Evolutionary conservation across 2,329 filamentous ascomycete species (phyloP).

Genomic region (Zymoseptoria pseudotritici): DNA sequence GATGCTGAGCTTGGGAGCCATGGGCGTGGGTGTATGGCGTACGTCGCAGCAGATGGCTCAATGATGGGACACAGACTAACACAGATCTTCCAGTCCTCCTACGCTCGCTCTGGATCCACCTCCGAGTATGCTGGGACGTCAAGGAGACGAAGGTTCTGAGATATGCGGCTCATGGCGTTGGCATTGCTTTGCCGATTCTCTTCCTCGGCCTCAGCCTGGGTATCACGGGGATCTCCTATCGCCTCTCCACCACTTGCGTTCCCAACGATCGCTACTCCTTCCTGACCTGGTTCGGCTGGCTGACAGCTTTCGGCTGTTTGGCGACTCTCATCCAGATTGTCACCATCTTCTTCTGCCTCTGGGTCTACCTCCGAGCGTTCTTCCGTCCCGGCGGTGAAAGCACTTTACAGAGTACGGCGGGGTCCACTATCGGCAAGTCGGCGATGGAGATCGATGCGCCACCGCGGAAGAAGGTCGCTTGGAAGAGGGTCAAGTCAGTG

Average conservation of each 20-base stretch:
- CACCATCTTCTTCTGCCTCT: slow-evolving; percentile 32
- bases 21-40: slow-evolving; percentile 74
- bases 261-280: slow-evolving; percentile 55
- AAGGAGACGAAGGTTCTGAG: slow-evolving; percentile 28
- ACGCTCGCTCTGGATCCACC: slow-evolving; percentile 32
- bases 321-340: slow-evolving; percentile 29
- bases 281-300: slow-evolving; percentile 33
- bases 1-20: slow-evolving; percentile 71
- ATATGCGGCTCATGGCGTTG: slow-evolving; percentile 25
- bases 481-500: slow-evolving; percentile 66
- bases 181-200: slow-evolving; percentile 26
- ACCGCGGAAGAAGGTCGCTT: slow-evolving; percentile 25
- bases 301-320: slow-evolving; percentile 28
- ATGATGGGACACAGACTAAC: not conserved
- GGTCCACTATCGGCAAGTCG: slow-evolving; percentile 30
- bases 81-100: slow-evolving; percentile 46
- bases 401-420: slow-evolving; percentile 84
- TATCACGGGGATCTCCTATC: slow-evolving; percentile 31
- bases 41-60: not conserved
- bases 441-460: not conserved
- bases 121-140: slow-evolving; percentile 33
- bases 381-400: slow-evolving; percentile 60
- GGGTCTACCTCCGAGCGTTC: slow-evolving; percentile 25
- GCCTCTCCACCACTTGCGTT: slow-evolving; percentile 77
- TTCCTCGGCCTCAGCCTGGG: slow-evolving; percentile 38